Base-by-base conservation (phyloP, 805 yeast species). In the Zygoascus tannicola region DNA sequence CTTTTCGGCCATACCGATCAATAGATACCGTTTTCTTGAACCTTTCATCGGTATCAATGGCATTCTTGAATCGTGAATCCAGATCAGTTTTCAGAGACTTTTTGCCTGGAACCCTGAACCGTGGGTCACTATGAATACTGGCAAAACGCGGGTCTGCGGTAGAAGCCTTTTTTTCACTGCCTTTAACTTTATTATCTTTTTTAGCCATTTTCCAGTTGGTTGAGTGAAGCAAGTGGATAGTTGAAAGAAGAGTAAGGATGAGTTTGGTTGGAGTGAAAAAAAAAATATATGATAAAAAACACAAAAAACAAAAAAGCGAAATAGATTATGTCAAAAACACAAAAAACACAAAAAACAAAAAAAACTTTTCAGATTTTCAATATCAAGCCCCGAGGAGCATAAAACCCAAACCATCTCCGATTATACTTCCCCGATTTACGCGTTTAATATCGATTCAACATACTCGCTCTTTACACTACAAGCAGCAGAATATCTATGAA, bases 1-100 rank as follows among this genome's bases (percentile, higher is more conserved):
- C 56, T 53, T 74, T 80, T 59, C 97, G 74, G 38, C 98, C 98
- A 61, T 86, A 90, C 54, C 82, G 79, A 59, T 92, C 97, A 38
- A 85, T 81, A 47, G 75, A 76, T 4, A 81, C 74, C 43, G 66
- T 65, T 32, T 57, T 65, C 45, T 73, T 70, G 43, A 78, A 78
- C n/a, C 81, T 76, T 50, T 78, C 74, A 44, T 78, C 66, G 43
- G 66, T 73, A 41, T 69, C 66, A 40, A 83, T 63, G 45, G 78
- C 83, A 38, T 77, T 76, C 53, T 80, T 81, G 64, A 92, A 92
- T 63, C 98, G 77, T 45, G 78, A 81, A 64, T 92, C 98, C 20
- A 92, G 71, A 53, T 83, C 78, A 32, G 86, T 82, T 59, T 81
- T 83, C 48, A 79, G 65, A 45, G 80, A 78, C 53, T 77, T 79